Evolutionary conservation across 805 yeast species (phyloP), one percentile per base, ranked within the genome.

Genomic region (Candida mattraensis): DNA sequence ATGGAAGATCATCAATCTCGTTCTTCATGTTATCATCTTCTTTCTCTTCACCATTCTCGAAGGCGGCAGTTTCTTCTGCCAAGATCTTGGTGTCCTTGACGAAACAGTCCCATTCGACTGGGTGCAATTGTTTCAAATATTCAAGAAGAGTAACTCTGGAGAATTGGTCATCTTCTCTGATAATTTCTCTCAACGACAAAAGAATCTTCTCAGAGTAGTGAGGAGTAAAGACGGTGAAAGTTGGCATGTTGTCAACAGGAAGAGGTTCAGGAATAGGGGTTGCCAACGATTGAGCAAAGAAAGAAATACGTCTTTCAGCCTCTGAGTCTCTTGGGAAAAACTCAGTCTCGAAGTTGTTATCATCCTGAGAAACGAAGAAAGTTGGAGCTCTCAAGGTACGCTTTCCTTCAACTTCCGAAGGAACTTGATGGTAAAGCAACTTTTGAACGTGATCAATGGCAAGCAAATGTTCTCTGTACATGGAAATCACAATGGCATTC

Each of bases 211-310:
- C 99, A 48, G 93, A 74, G 67, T 91, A 91, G 64, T 91, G 99
- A 56, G 99, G 98, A 50, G 91, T 84, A 64, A 91, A 72, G 15
- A 93, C 98, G 24, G 99, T 89, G 66, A 93, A 93, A 9, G 98
- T 91, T 48, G 99, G 99, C 99, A 93, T 93, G 74, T 91, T 91
- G 67, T 93, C 99, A 51, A 94, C 98, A 28, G 99, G 99, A 60
- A 93, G 74, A 45, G 99, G 98, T 70, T 93, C 99, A 46, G 96
- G 96, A 54, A 93, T 89, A 52, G 99, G 99, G 42, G 99, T 93
- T 34, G 99, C 94, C 66, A 93, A 74, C 8, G 98, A 89, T 68
- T 93, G 99, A 41, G 99, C 99, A 70, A 93, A 93, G 84, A 94
- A 93, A 41, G 97, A 87, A 54, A 93, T 89, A 76, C 99, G 93